Percentiles rank a stretch among this genome's conserved stretches.
phyloP scores from a whole-genome alignment of 2,329 filamentous ascomycete genomes.

The Microsporum ferrugineum region DNA sequence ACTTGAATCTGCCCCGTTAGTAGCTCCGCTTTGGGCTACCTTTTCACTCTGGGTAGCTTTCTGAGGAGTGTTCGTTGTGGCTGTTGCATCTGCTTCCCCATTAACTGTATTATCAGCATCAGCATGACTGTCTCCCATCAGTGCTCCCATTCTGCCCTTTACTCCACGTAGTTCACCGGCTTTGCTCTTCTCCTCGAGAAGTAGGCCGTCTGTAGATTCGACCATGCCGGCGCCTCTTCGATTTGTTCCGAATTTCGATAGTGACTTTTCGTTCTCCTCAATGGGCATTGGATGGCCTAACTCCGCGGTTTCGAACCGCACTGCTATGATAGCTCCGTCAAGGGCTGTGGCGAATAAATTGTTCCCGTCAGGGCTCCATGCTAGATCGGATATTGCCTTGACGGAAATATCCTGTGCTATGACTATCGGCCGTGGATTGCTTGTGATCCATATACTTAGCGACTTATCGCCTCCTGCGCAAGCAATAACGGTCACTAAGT shows the following conservation, averaged over 20 bases:
- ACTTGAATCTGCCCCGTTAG: constrained; percentile 16
- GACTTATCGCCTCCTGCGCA: constrained; percentile 96
- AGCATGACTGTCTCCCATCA: constrained; percentile 74
- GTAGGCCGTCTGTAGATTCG: constrained; percentile 79
- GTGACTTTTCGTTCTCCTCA: constrained; percentile 81
- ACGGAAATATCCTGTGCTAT: constrained; percentile 78
- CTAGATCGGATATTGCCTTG: constrained; percentile 87
- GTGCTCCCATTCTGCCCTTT: constrained; percentile 91
- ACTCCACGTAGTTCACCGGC: constrained; percentile 80
- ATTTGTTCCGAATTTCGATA: constrained; percentile 85
- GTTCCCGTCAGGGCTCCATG: constrained; percentile 87
- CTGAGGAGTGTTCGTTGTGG: constrained; percentile 15
- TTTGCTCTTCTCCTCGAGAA: constrained; percentile 83
- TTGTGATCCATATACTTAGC: constrained; percentile 94
- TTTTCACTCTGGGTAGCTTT: constrained; percentile 25
- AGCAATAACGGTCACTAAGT: constrained; percentile 80
- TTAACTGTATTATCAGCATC: constrained; percentile 44
- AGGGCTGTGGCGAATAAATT: constrained; percentile 76
- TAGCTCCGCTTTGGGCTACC: constrained; percentile 27
- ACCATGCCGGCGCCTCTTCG: constrained; percentile 80
- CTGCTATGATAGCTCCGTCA: constrained; percentile 74
- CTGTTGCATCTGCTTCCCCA: constrained; percentile 29
- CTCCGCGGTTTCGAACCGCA: constrained; percentile 75
- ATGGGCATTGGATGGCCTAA: constrained; percentile 76
- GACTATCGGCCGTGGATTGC: constrained; percentile 78